Percentiles rank a stretch among this genome's conserved stretches.
These are phyloP conservation scores for Cryptococcus sp. DNA, from an alignment of 1,284 basidiomycete species.

Conservation along the genomic window DNA sequence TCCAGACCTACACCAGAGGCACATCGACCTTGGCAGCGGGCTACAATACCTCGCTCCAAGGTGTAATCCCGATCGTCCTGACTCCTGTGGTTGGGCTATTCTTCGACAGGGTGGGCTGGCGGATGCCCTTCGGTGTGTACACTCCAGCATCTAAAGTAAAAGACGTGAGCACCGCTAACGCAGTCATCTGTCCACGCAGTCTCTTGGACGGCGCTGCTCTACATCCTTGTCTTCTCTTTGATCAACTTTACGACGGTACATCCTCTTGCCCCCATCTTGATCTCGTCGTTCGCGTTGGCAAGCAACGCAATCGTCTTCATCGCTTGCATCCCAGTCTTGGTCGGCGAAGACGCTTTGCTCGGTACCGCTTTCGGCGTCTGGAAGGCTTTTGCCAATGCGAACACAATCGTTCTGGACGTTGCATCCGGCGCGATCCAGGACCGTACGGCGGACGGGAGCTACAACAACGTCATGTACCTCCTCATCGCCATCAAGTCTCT, in stretches of 20 bases:
- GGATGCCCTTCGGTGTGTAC: slow-evolving; percentile 45
- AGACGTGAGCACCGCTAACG: slow-evolving; percentile 31
- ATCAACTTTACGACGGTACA: slow-evolving; percentile 53
- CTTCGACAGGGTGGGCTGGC: slow-evolving; percentile 47
- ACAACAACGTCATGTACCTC: slow-evolving; percentile 52
- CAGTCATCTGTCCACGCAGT: slow-evolving; percentile 9
- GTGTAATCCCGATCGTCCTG: slow-evolving; percentile 55
- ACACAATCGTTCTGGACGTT: slow-evolving; percentile 51
- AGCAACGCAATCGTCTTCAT: slow-evolving; percentile 53
- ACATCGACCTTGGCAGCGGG: slow-evolving; percentile 52
- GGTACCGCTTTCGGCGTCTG: slow-evolving; percentile 56
- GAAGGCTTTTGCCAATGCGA: slow-evolving; percentile 52
- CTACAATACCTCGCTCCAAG: slow-evolving; percentile 52
- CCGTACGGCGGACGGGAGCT: slow-evolving; percentile 39
- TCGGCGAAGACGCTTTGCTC: slow-evolving; percentile 49
- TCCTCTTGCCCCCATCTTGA: slow-evolving; percentile 50
- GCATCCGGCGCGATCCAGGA: slow-evolving; percentile 55
- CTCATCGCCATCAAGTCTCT: slow-evolving; percentile 55
- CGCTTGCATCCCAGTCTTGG: slow-evolving; percentile 53
- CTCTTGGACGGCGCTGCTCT: slow-evolving; percentile 45
- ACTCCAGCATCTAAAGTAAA: too few relatives aligned
- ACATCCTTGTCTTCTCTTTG: slow-evolving; percentile 52
- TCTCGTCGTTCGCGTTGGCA: slow-evolving; percentile 50
- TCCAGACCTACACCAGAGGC: slow-evolving; percentile 52
- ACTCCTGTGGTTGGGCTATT: slow-evolving; percentile 50